Evolutionary conservation across 441 rosid genomes (phyloP).

Genomic region (Viola pubescens): DNA sequence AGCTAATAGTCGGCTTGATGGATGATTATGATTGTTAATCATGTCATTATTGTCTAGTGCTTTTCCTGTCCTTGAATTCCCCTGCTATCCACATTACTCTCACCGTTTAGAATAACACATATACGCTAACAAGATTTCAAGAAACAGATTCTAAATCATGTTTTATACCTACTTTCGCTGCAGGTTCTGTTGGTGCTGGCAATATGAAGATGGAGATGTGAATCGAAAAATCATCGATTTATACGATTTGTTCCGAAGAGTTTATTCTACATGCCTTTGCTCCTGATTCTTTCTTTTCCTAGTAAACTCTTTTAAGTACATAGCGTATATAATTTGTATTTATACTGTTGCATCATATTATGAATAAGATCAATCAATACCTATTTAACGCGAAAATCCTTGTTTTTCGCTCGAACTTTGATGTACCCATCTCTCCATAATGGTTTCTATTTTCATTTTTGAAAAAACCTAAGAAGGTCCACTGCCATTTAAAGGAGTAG

Average conservation of each 20-base stretch:
- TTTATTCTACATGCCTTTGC: slow-evolving; percentile 17
- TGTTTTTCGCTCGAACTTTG: background rate
- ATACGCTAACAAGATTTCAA: background rate
- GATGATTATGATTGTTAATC: slow-evolving; percentile 22
- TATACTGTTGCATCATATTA: slow-evolving; percentile 24
- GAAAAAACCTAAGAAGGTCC: slow-evolving; percentile 10
- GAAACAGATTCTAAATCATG: slow-evolving; percentile 10
- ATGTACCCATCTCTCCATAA: slow-evolving; percentile 3
- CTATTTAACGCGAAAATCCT: slow-evolving; percentile 18
- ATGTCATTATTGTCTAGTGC: background rate
- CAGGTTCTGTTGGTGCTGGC: slow-evolving; percentile 46
- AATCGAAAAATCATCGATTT: slow-evolving; percentile 18
- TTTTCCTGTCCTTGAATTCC: slow-evolving; percentile 1
- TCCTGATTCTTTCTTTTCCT: slow-evolving; percentile 28
- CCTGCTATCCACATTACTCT: slow-evolving; percentile 3
- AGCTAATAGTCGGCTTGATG: slow-evolving; percentile 9
- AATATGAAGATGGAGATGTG: slow-evolving; percentile 58
- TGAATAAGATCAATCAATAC: slow-evolving; percentile 32
- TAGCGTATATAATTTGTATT: slow-evolving; percentile 31
- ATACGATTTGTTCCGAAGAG: slow-evolving; percentile 21
- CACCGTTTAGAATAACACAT: background rate
- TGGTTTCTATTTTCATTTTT: background rate
- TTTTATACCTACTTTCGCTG: slow-evolving; percentile 7
- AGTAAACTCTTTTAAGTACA: slow-evolving; percentile 19
- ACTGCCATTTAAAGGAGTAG: slow-evolving; percentile 14